A percentile compares a stretch with the other conserved stretches of the same genome.
Evolutionary conservation across 2,329 filamentous ascomycete genomes (phyloP).

Genomic region (Penicillium thymicola): DNA sequence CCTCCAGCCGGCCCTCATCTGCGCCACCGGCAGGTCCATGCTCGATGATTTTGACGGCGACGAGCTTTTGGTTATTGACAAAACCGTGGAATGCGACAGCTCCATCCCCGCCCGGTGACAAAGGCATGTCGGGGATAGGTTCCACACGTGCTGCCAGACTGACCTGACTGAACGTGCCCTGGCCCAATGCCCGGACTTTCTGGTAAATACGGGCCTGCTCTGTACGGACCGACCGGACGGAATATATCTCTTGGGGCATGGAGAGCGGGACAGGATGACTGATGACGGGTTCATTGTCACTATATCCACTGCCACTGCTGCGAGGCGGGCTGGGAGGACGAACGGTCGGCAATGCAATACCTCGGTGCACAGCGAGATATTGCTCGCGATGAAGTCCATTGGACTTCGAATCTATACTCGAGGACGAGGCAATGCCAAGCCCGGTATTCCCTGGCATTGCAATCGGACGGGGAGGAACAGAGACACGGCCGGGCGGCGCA

Average conservation of each 20-base stretch:
- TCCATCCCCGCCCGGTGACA: slow-evolving; percentile 14
- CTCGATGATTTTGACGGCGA: slow-evolving; percentile 93
- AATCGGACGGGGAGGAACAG: slow-evolving; percentile 66
- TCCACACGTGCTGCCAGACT: slow-evolving; percentile 82
- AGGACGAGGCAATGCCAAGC: slow-evolving; percentile 47
- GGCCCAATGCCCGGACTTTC: slow-evolving; percentile 74
- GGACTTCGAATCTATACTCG: slow-evolving; percentile 42
- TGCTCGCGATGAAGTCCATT: slow-evolving; percentile 67
- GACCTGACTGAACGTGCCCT: slow-evolving; percentile 94
- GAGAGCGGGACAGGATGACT: slow-evolving; percentile 19
- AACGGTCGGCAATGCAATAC: slow-evolving; percentile 59
- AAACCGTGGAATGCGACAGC: slow-evolving; percentile 15
- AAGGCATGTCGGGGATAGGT: slow-evolving; percentile 40
- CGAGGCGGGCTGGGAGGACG: slow-evolving; percentile 77
- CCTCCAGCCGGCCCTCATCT: slow-evolving; percentile 87
- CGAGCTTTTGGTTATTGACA: slow-evolving; percentile 70
- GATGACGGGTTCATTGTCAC: slow-evolving; percentile 41
- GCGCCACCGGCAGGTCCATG: slow-evolving; percentile 91
- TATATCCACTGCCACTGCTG: slow-evolving; percentile 60
- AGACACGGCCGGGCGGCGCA: slow-evolving; percentile 63
- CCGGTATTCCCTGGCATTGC: slow-evolving; percentile 64
- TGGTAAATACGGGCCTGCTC: slow-evolving; percentile 74
- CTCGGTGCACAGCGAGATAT: slow-evolving; percentile 74
- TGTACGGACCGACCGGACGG: slow-evolving; percentile 64
- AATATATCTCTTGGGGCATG: slow-evolving; percentile 59